These are phyloP conservation scores for Vigna trinervia DNA, from an alignment of 306 rosid genomes.

Conservation along the genomic window DNA sequence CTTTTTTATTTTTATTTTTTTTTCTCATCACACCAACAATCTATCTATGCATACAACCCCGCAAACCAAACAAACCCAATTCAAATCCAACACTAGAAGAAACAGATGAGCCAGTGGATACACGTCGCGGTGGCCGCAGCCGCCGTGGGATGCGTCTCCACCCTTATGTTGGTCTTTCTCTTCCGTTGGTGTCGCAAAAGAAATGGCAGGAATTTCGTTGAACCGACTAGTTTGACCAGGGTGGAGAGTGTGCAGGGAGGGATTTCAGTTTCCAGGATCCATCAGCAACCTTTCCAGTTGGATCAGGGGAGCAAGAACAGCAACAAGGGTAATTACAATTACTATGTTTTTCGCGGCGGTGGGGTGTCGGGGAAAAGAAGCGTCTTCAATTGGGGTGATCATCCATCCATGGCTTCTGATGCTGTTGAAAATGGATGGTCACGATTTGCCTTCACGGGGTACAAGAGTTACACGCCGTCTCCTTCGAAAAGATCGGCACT, in stretches of 20 bases:
- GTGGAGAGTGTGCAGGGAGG: constrained; percentile 34
- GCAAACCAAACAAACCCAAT: background rate
- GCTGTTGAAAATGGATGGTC: constrained; percentile 98
- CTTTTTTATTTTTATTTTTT: background rate
- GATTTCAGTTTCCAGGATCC: constrained; percentile 36
- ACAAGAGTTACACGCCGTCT: constrained; percentile 51
- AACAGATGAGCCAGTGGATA: constrained; percentile 52
- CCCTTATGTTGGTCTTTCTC: constrained; percentile 44
- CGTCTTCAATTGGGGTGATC: constrained; percentile 78
- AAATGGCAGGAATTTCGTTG: constrained; percentile 46
- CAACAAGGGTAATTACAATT: constrained; percentile 42
- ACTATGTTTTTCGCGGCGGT: constrained; percentile 50
- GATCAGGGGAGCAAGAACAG: constrained; percentile 52
- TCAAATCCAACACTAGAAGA: background rate
- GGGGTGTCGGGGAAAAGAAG: constrained; percentile 56
- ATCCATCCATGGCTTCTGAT: constrained; percentile 75
- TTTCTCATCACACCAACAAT: background rate
- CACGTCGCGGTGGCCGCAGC: constrained; percentile 52
- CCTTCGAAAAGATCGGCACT: constrained; percentile 62
- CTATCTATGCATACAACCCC: constrained; percentile 41
- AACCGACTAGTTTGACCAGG: constrained; percentile 38
- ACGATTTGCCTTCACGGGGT: constrained; percentile 67
- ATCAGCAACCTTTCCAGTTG: constrained; percentile 32
- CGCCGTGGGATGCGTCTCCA: constrained; percentile 54
- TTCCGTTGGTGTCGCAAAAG: constrained; percentile 41